A percentile compares a stretch with the other conserved stretches of the same genome.
phyloP scores from a whole-genome alignment of 371 early-diverging fungal species.

The Haplosporangium sp. region DNA sequence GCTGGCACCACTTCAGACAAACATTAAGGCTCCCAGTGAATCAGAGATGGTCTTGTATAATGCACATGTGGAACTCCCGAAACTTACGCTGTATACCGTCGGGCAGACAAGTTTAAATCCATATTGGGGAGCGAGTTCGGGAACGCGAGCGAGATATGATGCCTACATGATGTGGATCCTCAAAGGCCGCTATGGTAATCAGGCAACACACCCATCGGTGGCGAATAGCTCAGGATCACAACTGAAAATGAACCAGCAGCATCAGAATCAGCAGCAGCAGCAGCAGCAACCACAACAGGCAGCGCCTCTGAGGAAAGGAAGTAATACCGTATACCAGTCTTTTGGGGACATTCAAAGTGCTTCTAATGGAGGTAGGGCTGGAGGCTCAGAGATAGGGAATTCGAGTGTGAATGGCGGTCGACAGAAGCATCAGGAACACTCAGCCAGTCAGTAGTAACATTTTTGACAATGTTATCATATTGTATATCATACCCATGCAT shows the following conservation, averaged over 20 bases:
- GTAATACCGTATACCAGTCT: no score
- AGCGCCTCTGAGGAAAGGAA: no score
- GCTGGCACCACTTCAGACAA: slow-evolving; percentile 20
- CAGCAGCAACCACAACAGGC: background rate
- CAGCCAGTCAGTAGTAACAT: no score
- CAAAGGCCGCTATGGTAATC: slow-evolving; percentile 44
- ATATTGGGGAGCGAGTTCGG: slow-evolving; percentile 41
- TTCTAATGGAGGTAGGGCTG: no score
- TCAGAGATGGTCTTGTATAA: slow-evolving; percentile 49
- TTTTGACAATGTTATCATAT: no score
- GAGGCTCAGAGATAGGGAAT: no score
- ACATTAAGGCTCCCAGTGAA: slow-evolving; percentile 26
- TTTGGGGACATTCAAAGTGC: no score
- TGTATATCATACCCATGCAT: no score
- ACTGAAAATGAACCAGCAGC: background rate
- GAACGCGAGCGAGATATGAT: slow-evolving; percentile 41
- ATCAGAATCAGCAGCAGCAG: background rate
- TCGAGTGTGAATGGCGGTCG: no score
- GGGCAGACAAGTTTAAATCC: slow-evolving; percentile 49
- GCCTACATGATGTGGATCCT: slow-evolving; percentile 51
- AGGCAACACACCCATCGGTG: background rate
- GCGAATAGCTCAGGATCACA: background rate
- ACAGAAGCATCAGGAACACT: no score
- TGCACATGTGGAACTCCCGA: slow-evolving; percentile 51
- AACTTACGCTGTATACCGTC: slow-evolving; percentile 42